Evolutionary conservation across 495 filamentous ascomycete species (phyloP).

Genomic region (Aspergillus heteromorphus): DNA sequence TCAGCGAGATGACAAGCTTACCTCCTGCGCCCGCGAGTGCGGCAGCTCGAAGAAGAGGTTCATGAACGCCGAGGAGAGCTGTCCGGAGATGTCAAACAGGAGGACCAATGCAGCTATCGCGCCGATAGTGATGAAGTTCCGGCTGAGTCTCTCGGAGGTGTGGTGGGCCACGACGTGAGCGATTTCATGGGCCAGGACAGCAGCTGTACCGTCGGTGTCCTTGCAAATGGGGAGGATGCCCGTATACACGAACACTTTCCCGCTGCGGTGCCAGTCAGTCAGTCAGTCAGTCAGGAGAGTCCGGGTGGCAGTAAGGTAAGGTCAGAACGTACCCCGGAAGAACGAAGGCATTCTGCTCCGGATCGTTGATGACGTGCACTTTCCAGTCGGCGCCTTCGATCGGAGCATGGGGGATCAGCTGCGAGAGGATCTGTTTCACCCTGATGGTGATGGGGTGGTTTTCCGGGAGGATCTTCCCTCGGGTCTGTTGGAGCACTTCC

Average conservation of each 20-base stretch:
- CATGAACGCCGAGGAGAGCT: conserved; percentile 37
- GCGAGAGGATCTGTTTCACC: conserved; percentile 64
- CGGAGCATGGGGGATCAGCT: conserved; percentile 64
- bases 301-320: not conserved
- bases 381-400: conserved; percentile 67
- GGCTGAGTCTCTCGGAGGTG: conserved; percentile 67
- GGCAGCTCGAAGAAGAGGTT: conserved; percentile 64
- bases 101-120: conserved; percentile 45
- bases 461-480: conserved; percentile 44
- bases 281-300: not conserved
- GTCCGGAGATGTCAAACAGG: conserved; percentile 47
- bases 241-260: conserved; percentile 89
- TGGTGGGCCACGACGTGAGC: conserved; percentile 87
- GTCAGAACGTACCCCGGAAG: conserved; percentile 56
- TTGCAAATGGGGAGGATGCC: conserved; percentile 70
- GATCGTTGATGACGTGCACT: conserved; percentile 75
- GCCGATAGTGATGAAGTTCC: conserved; percentile 50
- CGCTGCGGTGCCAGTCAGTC: conserved; percentile 35
- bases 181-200: conserved; percentile 89
- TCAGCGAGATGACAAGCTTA: conserved; percentile 3
- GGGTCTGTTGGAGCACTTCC: conserved; percentile 43
- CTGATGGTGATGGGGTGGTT: conserved; percentile 44
- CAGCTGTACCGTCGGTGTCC: conserved; percentile 71
- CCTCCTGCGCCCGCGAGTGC: conserved; percentile 65
- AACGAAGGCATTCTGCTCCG: conserved; percentile 76